Evolutionary conservation across 2,329 filamentous ascomycete species (phyloP).

Genomic region (Fusarium oligoseptatum): DNA sequence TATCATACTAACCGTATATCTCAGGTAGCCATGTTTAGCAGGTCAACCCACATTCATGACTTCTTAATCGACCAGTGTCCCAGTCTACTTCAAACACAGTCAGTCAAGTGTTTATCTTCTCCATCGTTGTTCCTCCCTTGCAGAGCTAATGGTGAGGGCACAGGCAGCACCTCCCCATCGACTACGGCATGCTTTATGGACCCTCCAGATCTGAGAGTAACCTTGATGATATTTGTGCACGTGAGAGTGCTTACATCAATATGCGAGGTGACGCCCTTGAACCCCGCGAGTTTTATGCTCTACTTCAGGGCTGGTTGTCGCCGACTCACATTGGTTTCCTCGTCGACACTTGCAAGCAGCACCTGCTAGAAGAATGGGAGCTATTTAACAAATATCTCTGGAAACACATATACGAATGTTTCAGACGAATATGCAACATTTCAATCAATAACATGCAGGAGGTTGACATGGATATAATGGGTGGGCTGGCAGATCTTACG

Average conservation of each 20-base stretch:
- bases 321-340: neutral
- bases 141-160: neutral
- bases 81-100: neutral
- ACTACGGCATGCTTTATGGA: neutral
- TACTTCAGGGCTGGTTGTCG: neutral
- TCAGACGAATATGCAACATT: fast-evolving
- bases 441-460: neutral
- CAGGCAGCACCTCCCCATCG: neutral
- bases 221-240: neutral
- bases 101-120: neutral
- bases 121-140: neutral
- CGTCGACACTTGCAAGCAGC: neutral
- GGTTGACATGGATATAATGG: neutral
- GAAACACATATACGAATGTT: neutral
- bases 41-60: neutral
- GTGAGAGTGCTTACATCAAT: neutral
- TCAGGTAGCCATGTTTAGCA: neutral
- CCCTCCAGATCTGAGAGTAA: no score
- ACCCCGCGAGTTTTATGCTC: neutral
- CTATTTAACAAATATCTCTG: neutral
- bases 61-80: slow-evolving; percentile 2
- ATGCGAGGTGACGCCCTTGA: neutral
- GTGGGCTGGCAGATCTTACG: neutral
- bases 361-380: neutral
- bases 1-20: neutral